A percentile compares a stretch with the other conserved stretches of the same genome.
phyloP scores from a whole-genome alignment of 1,139 yeast genomes.

The Dujonia santamariae region DNA sequence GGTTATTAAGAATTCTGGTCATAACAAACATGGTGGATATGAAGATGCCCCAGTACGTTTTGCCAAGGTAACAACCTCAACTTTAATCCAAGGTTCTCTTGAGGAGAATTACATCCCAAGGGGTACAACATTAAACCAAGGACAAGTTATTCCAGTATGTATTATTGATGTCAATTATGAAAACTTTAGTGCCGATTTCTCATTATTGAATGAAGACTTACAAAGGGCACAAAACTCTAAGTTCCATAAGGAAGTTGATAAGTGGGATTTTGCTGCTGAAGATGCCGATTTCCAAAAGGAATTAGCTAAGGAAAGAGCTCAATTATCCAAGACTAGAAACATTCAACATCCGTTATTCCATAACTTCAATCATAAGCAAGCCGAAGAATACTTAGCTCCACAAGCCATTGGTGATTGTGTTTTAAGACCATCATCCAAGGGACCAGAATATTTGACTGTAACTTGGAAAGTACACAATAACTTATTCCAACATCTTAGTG shows the following conservation, averaged over 20 bases:
- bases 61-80: slow-evolving; percentile 64
- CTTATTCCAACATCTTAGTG: slow-evolving; percentile 87
- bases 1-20: slow-evolving; percentile 43
- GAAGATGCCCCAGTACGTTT: slow-evolving; percentile 36
- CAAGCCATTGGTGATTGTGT: slow-evolving; percentile 89
- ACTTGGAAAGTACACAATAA: slow-evolving; percentile 96
- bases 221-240: slow-evolving; percentile 51
- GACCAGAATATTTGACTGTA: slow-evolving; percentile 81
- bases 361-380: slow-evolving; percentile 79
- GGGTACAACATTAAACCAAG: slow-evolving; percentile 47
- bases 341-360: slow-evolving; percentile 91
- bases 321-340: slow-evolving; percentile 58
- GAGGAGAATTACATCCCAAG: slow-evolving; percentile 65
- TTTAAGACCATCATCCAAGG: slow-evolving; percentile 91
- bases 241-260: slow-evolving; percentile 54
- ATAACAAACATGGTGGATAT: slow-evolving; percentile 18
- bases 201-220: slow-evolving; percentile 66
- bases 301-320: slow-evolving; percentile 54
- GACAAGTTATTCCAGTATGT: slow-evolving; percentile 86
- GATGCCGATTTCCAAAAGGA: slow-evolving; percentile 60
- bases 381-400: slow-evolving; percentile 90
- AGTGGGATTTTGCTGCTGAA: slow-evolving; percentile 87
- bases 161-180: slow-evolving; percentile 68
- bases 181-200: slow-evolving; percentile 69
- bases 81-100: slow-evolving; percentile 72